Evolutionary conservation across 306 rosid genomes (phyloP).

Genomic region (Prosopis cineraria): DNA sequence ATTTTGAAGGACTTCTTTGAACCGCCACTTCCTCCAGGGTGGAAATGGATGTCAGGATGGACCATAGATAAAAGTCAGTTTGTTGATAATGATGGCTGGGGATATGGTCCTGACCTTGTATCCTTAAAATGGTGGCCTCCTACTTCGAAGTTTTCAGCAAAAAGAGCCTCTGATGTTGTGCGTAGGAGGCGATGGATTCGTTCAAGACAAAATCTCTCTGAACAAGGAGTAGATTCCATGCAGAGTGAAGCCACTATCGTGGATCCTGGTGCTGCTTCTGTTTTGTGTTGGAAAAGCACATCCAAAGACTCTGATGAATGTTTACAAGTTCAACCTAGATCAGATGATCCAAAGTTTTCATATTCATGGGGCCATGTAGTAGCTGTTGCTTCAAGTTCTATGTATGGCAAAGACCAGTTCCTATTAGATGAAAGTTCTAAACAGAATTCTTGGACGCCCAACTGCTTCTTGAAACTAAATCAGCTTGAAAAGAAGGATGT

Average conservation of each 20-base stretch:
- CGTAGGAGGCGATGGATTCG: constrained; percentile 80
- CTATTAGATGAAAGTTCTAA: constrained; percentile 65
- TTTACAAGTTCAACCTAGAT: constrained; percentile 72
- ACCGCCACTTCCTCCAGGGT: constrained; percentile 77
- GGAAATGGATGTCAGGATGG: constrained; percentile 79
- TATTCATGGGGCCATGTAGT: constrained; percentile 71
- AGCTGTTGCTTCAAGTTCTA: constrained; percentile 70
- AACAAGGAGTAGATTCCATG: constrained; percentile 37
- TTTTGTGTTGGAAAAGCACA: constrained; percentile 85
- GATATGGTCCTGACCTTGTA: constrained; percentile 61
- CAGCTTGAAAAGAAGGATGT: constrained; percentile 89
- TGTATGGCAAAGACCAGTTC: constrained; percentile 69
- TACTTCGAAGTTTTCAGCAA: constrained; percentile 53
- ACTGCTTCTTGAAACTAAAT: constrained; percentile 68
- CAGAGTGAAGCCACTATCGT: constrained; percentile 49
- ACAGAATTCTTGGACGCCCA: constrained; percentile 47
- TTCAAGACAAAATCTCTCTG: constrained; percentile 50
- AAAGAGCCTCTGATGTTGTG: constrained; percentile 57
- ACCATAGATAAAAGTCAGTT: constrained; percentile 61
- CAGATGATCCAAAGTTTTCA: constrained; percentile 51
- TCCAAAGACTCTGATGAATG: constrained; percentile 67
- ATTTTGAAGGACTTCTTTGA: constrained; percentile 75
- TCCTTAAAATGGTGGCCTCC: constrained; percentile 69
- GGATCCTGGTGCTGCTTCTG: constrained; percentile 67
- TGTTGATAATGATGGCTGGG: constrained; percentile 89